Base-by-base conservation (phyloP, 148 eudicot species). In the Fallopia convolvulus region DNA sequence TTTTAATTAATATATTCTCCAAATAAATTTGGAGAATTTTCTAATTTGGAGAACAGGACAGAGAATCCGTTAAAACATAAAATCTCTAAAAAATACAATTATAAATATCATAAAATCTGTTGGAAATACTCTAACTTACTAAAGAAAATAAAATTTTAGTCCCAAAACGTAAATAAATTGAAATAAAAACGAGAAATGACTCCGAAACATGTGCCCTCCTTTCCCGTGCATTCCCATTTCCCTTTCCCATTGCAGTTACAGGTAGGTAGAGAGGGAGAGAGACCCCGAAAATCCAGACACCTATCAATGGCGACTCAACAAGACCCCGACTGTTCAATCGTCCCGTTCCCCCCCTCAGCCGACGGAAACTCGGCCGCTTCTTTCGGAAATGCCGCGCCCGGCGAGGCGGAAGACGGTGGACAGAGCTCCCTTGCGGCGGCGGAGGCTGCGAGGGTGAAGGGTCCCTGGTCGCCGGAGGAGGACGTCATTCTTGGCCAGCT, bases 381-480 rank as follows among this genome's bases (percentile, higher is more conserved):
- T 23, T n/a, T 58, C 11, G 66, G 66, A 58, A 21, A 20, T 58
- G 66, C 32, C 30, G 66, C 66, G 9, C 32, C 66, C 66, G 6
- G 13, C 66, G 66, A 58, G 66, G 32, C 33, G 32, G 66, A 58
- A 6, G 66, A 58, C 33, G 66, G 66, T 11, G 66, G 33, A 18
- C 66, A 20, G 66, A 58, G 66, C 66, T 58, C 66, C 33, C 66
- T 58, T 30, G 66, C 66, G 2, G 66, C 66, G 66, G 66, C 66
- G 66, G 66, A 58, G 30, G 30, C 66, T 58, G 66, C 66, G 11
- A 58, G 66, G 26, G 66, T 58, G 10, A 58, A 58, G 33, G 66
- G 66, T 11, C 66, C 66, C 12, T 58, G 66, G 66, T 58, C 66
- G 13, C 66, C 66, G 2, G 66, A 58, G 66, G 66, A 58, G 33